Evolutionary conservation across 2,329 filamentous ascomycete species (phyloP).

Genomic region (Plectosphaerella sp.): DNA sequence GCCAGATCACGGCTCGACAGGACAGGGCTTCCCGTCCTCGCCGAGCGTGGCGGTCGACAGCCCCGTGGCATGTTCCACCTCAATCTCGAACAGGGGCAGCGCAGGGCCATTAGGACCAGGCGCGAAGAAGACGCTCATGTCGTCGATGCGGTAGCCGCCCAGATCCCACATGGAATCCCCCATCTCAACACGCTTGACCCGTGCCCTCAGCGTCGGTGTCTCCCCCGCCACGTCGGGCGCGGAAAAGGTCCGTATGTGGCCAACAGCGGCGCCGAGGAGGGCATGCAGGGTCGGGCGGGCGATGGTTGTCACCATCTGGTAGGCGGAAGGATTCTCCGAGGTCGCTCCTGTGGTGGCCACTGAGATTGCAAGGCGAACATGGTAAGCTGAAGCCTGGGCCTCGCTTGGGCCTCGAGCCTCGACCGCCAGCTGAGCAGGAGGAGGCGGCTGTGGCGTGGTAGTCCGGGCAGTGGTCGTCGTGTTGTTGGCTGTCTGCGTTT

Average conservation of each 20-base stretch:
- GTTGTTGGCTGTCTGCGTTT: no score
- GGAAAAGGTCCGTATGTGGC: neutral
- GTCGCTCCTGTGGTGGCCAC: neutral
- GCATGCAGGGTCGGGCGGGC: slow-evolving; percentile 1
- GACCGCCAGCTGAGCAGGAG: no score
- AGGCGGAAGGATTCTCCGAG: neutral
- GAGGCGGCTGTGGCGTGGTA: no score
- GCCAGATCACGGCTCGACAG: no score
- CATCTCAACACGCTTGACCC: slow-evolving; percentile 15
- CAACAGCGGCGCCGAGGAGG: slow-evolving; percentile 10
- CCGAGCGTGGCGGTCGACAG: neutral
- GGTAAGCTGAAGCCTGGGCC: neutral
- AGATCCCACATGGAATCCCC: slow-evolving; percentile 22
- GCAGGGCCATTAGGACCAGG: slow-evolving; percentile 1
- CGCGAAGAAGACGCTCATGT: slow-evolving; percentile 20
- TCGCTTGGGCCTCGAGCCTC: no score
- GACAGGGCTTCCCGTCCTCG: no score
- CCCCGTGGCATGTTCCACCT: slow-evolving; percentile 13
- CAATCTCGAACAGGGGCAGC: slow-evolving; percentile 22
- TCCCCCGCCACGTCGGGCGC: neutral
- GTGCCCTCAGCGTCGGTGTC: slow-evolving; percentile 12
- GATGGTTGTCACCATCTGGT: neutral
- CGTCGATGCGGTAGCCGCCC: slow-evolving; percentile 20
- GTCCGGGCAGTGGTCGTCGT: no score
- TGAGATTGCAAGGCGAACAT: neutral